Conservation (phyloP, 768 basidiomycete species). For the Terana coerulea region DNA sequence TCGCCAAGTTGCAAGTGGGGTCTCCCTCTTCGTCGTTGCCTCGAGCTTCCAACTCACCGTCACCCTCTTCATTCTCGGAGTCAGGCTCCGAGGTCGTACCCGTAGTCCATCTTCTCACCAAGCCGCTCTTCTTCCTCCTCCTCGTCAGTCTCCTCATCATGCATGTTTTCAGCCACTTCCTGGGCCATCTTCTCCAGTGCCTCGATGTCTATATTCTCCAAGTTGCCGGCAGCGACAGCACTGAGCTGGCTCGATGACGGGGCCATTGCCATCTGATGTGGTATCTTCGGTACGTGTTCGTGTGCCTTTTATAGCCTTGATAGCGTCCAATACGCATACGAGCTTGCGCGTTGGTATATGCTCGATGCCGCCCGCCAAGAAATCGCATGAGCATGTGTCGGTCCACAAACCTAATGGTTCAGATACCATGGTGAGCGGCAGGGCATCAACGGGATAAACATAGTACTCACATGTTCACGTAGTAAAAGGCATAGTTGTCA, state of each 20-base stretch:
- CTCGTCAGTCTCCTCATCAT: no score
- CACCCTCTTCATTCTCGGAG: neutral
- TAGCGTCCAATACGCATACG: neutral
- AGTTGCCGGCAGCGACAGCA: neutral
- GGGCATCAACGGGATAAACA: neutral
- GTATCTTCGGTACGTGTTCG: neutral
- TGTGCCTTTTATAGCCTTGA: neutral
- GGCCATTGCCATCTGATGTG: neutral
- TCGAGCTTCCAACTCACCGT: neutral
- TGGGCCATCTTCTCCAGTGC: no score
- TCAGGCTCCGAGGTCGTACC: neutral
- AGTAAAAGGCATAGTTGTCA: constrained; percentile 20
- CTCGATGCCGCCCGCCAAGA: neutral
- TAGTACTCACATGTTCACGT: constrained; percentile 24
- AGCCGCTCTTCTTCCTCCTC: no score
- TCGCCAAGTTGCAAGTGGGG: no score
- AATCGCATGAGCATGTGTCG: constrained; percentile 25
- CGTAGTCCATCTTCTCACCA: no score
- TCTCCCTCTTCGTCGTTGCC: neutral
- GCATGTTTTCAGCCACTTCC: no score
- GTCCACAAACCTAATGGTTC: constrained; percentile 22
- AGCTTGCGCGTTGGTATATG: neutral
- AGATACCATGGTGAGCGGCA: neutral
- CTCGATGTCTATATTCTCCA: neutral
- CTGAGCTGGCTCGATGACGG: neutral